Conservation (phyloP, 2,329 filamentous ascomycete species). For the Neospermospora avenae region DNA sequence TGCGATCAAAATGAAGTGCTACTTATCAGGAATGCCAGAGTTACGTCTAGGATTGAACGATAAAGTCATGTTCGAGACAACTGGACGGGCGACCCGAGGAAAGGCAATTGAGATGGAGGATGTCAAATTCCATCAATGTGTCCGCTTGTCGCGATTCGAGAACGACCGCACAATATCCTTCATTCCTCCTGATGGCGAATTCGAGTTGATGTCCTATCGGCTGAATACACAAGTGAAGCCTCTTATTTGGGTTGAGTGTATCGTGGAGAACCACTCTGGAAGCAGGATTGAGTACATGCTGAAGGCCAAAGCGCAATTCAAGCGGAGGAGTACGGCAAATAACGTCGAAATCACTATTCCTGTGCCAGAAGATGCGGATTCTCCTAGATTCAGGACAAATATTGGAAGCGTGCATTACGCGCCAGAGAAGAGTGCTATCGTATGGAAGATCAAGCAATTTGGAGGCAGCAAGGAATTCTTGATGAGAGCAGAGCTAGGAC, state of each 20-base stretch:
- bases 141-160: conserved; percentile 91
- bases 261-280: conserved; percentile 93
- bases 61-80: conserved; percentile 99
- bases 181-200: conserved; percentile 96
- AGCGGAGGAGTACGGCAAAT: conserved; percentile 94
- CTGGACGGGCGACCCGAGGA: conserved; percentile 85
- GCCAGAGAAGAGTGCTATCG: conserved; percentile 93
- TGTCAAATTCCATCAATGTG: conserved; percentile 99
- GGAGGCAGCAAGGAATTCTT: conserved; percentile 97
- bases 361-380: conserved; percentile 95
- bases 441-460: conserved; percentile 99
- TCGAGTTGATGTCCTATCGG: conserved; percentile 98
- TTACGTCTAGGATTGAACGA: conserved; percentile 92
- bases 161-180: conserved; percentile 99
- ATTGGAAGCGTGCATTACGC: conserved; percentile 97
- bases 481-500: conserved; percentile 93
- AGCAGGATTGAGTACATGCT: conserved; percentile 98
- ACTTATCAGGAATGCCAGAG: conserved; percentile 97
- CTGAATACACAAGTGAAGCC: conserved; percentile 98
- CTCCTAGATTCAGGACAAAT: conserved; percentile 93
- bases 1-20: conserved; percentile 99
- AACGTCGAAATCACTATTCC: conserved; percentile 98
- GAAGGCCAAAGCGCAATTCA: conserved; percentile 97
- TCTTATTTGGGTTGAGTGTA: conserved; percentile 97
- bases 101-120: conserved; percentile 99